Evolutionary conservation across 805 yeast species (phyloP).

Genomic region (Monosporozyma solicola): DNA sequence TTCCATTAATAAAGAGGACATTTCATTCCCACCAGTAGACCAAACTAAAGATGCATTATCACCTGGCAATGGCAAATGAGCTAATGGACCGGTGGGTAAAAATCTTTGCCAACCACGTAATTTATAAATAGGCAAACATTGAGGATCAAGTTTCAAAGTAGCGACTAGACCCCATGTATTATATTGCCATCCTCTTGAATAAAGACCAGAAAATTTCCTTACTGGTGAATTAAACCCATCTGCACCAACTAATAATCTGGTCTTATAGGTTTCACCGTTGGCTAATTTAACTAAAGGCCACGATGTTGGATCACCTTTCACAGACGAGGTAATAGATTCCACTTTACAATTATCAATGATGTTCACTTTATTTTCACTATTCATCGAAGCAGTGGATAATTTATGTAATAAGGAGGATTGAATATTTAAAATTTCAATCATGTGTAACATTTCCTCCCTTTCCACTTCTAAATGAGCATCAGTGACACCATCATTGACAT

Average conservation of each 20-base stretch:
- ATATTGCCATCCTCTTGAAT: conserved; percentile 89
- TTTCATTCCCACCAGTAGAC: conserved; percentile 75
- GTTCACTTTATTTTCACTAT: conserved; percentile 23
- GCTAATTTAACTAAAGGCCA: conserved; percentile 75
- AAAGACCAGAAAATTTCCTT: conserved; percentile 68
- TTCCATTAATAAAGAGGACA: conserved; percentile 53
- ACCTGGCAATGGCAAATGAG: conserved; percentile 80
- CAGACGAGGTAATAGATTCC: conserved; percentile 35
- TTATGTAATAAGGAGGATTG: conserved; percentile 62
- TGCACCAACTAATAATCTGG: conserved; percentile 84
- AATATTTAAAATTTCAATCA: conserved; percentile 82
- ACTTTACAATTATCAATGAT: conserved; percentile 64
- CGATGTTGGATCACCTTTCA: conserved; percentile 33
- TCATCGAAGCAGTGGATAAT: conserved; percentile 32
- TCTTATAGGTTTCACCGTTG: conserved; percentile 52
- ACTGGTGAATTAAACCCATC: conserved; percentile 96
- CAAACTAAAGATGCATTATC: conserved; percentile 88
- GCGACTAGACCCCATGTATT: conserved; percentile 89
- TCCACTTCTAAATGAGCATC: conserved; percentile 67
- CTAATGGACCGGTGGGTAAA: conserved; percentile 85
- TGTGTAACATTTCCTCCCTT: conserved; percentile 52
- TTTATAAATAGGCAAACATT: conserved; percentile 54
- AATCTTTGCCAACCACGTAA: conserved; percentile 89
- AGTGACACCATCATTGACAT: conserved; percentile 78
- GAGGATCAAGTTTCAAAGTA: conserved; percentile 65